Conservation (phyloP, 1,284 basidiomycete genomes). For the Schizophyllum commune region DNA sequence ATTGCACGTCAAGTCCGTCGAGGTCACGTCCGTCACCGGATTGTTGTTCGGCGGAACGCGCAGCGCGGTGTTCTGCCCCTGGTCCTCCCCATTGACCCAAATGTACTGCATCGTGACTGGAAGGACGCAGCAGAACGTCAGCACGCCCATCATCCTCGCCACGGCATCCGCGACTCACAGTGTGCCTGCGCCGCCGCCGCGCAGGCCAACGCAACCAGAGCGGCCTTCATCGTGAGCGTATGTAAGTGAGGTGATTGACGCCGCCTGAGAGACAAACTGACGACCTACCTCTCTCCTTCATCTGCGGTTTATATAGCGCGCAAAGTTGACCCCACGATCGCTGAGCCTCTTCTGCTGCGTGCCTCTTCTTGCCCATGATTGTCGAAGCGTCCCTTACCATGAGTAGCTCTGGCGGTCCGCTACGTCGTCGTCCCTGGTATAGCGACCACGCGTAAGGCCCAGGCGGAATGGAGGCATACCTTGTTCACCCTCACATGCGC, state of each 20-base stretch:
- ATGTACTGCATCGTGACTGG: slow-evolving; percentile 44
- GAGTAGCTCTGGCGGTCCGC: background rate
- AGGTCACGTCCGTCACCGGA: slow-evolving; percentile 35
- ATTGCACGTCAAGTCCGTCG: slow-evolving; percentile 31
- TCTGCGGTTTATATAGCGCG: too few species aligned
- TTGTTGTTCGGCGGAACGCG: slow-evolving; percentile 34
- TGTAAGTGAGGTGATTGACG: background rate
- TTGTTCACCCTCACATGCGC: background rate
- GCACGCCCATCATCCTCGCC: background rate
- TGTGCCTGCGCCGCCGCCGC: slow-evolving; percentile 2
- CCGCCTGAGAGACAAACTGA: too few species aligned
- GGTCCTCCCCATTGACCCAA: slow-evolving; percentile 39
- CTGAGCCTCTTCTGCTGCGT: background rate
- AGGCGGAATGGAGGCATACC: background rate
- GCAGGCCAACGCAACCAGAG: background rate
- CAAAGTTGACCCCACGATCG: too few species aligned
- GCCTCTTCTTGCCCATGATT: background rate
- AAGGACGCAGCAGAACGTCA: background rate
- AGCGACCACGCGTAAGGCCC: background rate
- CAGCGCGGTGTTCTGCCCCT: slow-evolving; percentile 28
- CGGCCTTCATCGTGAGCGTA: background rate
- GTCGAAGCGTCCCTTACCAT: background rate
- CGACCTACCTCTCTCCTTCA: too few species aligned
- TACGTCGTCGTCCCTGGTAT: background rate
- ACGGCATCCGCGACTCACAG: background rate